Percentiles rank a stretch among this genome's conserved stretches.
These are phyloP conservation scores for Triticum aestivum DNA, from an alignment of 176 grass and related monocot species.

Conservation along the genomic window IWGSC_CS_RefSeq_v2.1 NC_057809.1:451106333-451106832, in stretches of 20 bases:
- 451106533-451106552: constrained; percentile 90
- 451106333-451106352: background rate
- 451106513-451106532: constrained; percentile 87
- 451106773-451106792: background rate
- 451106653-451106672: constrained; percentile 27
- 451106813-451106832: background rate
- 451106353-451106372: background rate
- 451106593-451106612: constrained; percentile 86
- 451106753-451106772: background rate
- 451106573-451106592: constrained; percentile 73
- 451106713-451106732: background rate
- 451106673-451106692: constrained; percentile 58
- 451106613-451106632: constrained; percentile 85
- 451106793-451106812: too few species aligned
- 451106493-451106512: constrained; percentile 88
- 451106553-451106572: constrained; percentile 95
- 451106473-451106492: constrained; percentile 67
- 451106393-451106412: constrained; percentile 42
- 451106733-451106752: background rate
- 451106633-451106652: constrained; percentile 71
- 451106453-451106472: constrained; percentile 45
- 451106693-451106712: constrained; percentile 46
- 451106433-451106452: constrained; percentile 36
- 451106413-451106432: constrained; percentile 47
- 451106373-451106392: background rate